Percentiles rank a stretch among this genome's conserved stretches.
phyloP scores from a whole-genome alignment of 2,329 filamentous ascomycete species.

The Bipolaris sorokiniana region DNA sequence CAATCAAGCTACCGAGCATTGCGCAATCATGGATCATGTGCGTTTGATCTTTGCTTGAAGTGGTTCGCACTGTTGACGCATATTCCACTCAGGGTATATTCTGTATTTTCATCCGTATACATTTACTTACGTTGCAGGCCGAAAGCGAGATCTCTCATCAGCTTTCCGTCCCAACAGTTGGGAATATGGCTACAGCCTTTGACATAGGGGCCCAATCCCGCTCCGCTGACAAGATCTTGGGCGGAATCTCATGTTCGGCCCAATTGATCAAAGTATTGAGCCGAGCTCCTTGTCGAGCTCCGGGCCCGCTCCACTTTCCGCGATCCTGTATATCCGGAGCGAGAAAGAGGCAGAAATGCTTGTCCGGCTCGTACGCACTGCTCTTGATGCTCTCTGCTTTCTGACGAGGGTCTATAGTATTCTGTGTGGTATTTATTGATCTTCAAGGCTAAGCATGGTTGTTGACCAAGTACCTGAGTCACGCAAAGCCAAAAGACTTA shows the following conservation, averaged over 20 bases:
- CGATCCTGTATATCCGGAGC: conserved; percentile 41
- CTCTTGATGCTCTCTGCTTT: conserved; percentile 35
- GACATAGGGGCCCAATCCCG: neutral
- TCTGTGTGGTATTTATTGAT: conserved; percentile 36
- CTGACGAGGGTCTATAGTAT: conserved; percentile 32
- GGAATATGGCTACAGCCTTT: neutral
- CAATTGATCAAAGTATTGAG: conserved; percentile 34
- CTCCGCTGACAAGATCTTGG: conserved; percentile 8
- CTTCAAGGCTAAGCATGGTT: conserved; percentile 38
- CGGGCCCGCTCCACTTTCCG: conserved; percentile 19
- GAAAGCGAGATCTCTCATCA: neutral
- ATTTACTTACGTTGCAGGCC: neutral
- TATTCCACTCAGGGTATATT: neutral
- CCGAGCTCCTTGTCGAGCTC: conserved; percentile 27
- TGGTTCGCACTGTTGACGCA: neutral
- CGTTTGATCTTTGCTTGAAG: neutral
- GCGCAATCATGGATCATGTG: neutral
- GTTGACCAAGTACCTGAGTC: conserved; percentile 35
- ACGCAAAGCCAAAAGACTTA: conserved; percentile 32
- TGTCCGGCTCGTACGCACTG: conserved; percentile 29
- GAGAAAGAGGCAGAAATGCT: conserved; percentile 42
- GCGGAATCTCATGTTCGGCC: conserved; percentile 37
- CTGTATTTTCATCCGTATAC: neutral
- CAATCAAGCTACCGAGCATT: neutral
- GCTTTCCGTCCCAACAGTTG: neutral